Evolutionary conservation across 106 monocot species (phyloP), one percentile per base, ranked within the genome.

Genomic region (Gastrodia elata): DNA sequence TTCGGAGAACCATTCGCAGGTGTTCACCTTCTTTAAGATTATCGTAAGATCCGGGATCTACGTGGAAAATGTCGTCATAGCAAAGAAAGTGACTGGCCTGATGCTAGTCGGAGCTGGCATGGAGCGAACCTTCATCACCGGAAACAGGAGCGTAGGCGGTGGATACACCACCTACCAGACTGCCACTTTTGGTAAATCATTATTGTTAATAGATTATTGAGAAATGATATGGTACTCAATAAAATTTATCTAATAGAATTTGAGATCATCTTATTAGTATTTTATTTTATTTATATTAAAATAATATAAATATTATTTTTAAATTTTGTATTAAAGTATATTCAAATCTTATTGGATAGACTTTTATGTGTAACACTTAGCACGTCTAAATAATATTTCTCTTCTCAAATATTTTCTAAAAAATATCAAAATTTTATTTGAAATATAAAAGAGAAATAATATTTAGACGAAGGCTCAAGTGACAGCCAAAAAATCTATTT

Each of bases 141-240:
- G 65, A 33, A 67, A 67, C 34, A 26, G 75, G 22, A 75, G 67
- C 34, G 32, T 35, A 1, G 8, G 6, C 16, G 75, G 67, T 10
- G 75, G 75, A 22, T 75, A 44, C 26, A 34, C 34, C 1, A 75
- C 75, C 0, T 75, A 20, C 25, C 42, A 46, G 25, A 44, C 75
- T 4, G 42, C 75, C 4, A 75, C 75, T 16, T 44, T 75, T 35
- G 32, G 44, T 43, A 48, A 32, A 33, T 67, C n/a, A n/a, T n/a
- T n/a, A n/a, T n/a, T n/a, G n/a, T n/a, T n/a, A n/a, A n/a, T n/a
- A 20, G 18, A 18, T 15, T 56, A 4, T 43, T 43, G 13, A 43
- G 4, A 56, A 4, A 56, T 20, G 4, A n/a, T n/a, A n/a, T n/a
- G n/a, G n/a, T n/a, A n/a, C n/a, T n/a, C n/a, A n/a, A n/a, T n/a